Conservation (phyloP, 1,139 yeast genomes). For the Saccharomyces pastorianus region DNA sequence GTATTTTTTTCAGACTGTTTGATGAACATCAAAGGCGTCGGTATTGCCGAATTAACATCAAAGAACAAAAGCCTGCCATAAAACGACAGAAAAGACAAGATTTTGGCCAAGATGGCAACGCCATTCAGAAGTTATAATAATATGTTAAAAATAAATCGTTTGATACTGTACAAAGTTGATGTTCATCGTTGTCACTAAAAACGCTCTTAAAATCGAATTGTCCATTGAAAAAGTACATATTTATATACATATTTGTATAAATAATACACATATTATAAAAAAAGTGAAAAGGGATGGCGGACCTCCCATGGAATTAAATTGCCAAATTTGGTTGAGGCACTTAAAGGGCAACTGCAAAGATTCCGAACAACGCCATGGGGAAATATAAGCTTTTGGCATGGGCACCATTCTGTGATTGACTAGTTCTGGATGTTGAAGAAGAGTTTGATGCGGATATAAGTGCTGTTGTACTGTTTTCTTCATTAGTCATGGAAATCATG, state of each 20-base stretch:
- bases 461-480: not conserved
- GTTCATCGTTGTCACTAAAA: not conserved
- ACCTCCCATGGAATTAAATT: not conserved
- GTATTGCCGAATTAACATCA: not conserved
- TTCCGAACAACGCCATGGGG: not conserved
- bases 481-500: not conserved
- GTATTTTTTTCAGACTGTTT: not conserved
- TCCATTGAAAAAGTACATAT: not conserved
- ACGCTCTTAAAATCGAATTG: not conserved
- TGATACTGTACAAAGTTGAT: not conserved
- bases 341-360: not conserved
- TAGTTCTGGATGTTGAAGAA: conserved; percentile 3
- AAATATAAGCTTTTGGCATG: not conserved
- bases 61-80: not conserved
- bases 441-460: not conserved
- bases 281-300: not conserved
- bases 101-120: not conserved
- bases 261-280: not conserved
- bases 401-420: not conserved
- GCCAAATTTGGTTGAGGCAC: not conserved
- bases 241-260: not conserved
- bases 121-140: not conserved
- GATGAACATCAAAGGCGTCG: not conserved
- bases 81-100: not conserved
- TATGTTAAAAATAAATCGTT: no score